Percentiles rank a stretch among this genome's conserved stretches.
phyloP scores from a whole-genome alignment of 2,329 filamentous ascomycete species.

The Alternaria longipes region DNA sequence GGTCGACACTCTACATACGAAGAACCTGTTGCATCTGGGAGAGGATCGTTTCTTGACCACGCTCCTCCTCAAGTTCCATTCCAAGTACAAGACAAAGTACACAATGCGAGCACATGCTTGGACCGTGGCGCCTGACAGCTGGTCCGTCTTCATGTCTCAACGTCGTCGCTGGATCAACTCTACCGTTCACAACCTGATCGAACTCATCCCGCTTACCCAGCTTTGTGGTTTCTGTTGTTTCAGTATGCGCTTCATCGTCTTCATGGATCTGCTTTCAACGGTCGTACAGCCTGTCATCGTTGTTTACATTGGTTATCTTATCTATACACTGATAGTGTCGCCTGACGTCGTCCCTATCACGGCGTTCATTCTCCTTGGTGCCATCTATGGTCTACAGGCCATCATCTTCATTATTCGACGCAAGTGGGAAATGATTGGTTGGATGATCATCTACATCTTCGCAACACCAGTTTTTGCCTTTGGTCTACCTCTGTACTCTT shows the following conservation, averaged over 20 bases:
- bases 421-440: slow-evolving; percentile 99
- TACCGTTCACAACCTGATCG: slow-evolving; percentile 95
- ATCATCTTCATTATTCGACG: slow-evolving; percentile 96
- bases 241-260: slow-evolving; percentile 98
- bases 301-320: slow-evolving; percentile 88
- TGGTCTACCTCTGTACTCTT: slow-evolving; percentile 88
- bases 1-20: slow-evolving; percentile 98
- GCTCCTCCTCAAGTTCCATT: slow-evolving; percentile 88
- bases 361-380: slow-evolving; percentile 87
- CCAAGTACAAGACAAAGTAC: slow-evolving; percentile 98
- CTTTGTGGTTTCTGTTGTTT: slow-evolving; percentile 99
- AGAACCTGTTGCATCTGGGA: slow-evolving; percentile 94
- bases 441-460: slow-evolving; percentile 96
- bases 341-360: slow-evolving; percentile 77
- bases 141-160: slow-evolving; percentile 94
- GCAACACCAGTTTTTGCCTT: slow-evolving; percentile 93
- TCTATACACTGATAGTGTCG: slow-evolving; percentile 76
- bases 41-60: slow-evolving; percentile 98
- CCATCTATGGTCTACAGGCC: slow-evolving; percentile 96
- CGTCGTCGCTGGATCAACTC: slow-evolving; percentile 99
- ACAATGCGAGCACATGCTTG: slow-evolving; percentile 91
- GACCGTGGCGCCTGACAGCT: slow-evolving; percentile 96
- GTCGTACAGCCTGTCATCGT: slow-evolving; percentile 91
- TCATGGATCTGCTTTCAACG: slow-evolving; percentile 91
- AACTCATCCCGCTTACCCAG: slow-evolving; percentile 90